These are phyloP conservation scores for Nymphaea thermarum DNA, from an alignment of 164 flowering plant genomes.

Conservation along the genomic window DNA sequence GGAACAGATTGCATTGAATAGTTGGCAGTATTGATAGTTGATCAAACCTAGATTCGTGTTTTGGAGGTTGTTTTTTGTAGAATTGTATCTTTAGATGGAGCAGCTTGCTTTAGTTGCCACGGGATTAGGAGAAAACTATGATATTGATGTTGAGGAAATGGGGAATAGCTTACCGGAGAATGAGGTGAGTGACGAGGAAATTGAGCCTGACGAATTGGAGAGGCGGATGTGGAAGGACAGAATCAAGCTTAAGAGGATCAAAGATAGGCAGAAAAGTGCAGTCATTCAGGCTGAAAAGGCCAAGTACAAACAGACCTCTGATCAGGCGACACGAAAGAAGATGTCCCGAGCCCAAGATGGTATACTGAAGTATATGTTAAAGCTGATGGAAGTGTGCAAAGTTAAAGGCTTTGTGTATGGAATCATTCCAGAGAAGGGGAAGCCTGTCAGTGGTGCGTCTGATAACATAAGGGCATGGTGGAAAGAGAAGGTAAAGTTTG, in stretches of 20 bases:
- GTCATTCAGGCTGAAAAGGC: slow-evolving; percentile 13
- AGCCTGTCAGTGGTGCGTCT: slow-evolving; percentile 54
- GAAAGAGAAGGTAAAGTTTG: slow-evolving; percentile 57
- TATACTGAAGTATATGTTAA: slow-evolving; percentile 53
- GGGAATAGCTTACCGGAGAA: slow-evolving; percentile 21
- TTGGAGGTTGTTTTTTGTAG: no score
- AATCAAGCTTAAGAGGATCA: slow-evolving; percentile 25
- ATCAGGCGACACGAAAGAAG: slow-evolving; percentile 20
- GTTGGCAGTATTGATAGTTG: no score
- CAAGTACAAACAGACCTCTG: slow-evolving; percentile 12
- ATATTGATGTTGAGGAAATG: slow-evolving; percentile 21
- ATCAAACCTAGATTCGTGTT: no score
- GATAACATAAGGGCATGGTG: slow-evolving; percentile 62
- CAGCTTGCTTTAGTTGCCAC: slow-evolving; percentile 9
- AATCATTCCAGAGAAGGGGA: slow-evolving; percentile 59
- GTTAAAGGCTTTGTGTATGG: slow-evolving; percentile 63
- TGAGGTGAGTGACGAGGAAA: slow-evolving; percentile 39
- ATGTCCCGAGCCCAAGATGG: slow-evolving; percentile 63
- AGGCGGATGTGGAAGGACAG: slow-evolving; percentile 39
- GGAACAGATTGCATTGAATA: no score
- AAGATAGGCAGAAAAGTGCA: slow-evolving; percentile 21
- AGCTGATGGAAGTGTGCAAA: slow-evolving; percentile 58
- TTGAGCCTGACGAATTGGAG: slow-evolving; percentile 28
- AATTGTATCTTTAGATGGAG: slow-evolving; percentile 7
- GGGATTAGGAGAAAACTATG: slow-evolving; percentile 15